Base-by-base conservation (phyloP, 495 filamentous ascomycete species). In the Letharia columbiana region DNA sequence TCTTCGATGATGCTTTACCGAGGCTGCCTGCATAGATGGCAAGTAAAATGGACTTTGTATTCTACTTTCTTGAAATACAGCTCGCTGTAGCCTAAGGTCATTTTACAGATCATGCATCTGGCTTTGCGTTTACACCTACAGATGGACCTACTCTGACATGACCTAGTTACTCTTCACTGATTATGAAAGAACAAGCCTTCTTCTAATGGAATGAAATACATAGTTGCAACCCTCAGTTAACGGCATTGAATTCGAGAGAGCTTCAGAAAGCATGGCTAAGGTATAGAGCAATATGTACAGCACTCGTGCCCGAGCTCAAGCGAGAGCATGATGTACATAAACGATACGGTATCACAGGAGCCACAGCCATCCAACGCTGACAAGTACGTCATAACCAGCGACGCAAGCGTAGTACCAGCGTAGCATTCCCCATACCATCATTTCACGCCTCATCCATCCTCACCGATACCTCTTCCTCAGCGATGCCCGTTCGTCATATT, bases 401-500 rank as follows among this genome's bases (percentile, higher is more conserved):
- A 28, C 33, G 0, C 54, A 37, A 57, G 54, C 18, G 17, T 37
- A 20, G 31, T 57, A 7, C 33, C 54, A 37, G 54, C 33, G 15
- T 56, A 56, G 52, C 13, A 35, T 33, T 10, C 23, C 12, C 62
- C 57, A 23, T 59, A 59, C 40, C 18, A 9, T n/a, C 28, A 57
- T 65, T 33, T 40, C 41, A 49, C n/a, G 2, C 28, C 39, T 35
- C 37, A 47, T 28, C 41, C 41, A 47, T 9, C 20, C 31, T 49
- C 17, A 13, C 54, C 54, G 18, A 18, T 17, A 11, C 59, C 12
- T 61, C 59, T 12, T 41, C 59, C 7, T 61, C 64, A 66, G 20
- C 64, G 64, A 61, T 42, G 62, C 15, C 64, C 64, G 20, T 66
- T 66, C 58, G 59, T 66, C 42, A 66, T 15, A 35, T 61, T 66